Percentiles rank a stretch among this genome's conserved stretches.
Conservation (phyloP, 306 rosid species). For the Sicyos baderoa region DNA sequence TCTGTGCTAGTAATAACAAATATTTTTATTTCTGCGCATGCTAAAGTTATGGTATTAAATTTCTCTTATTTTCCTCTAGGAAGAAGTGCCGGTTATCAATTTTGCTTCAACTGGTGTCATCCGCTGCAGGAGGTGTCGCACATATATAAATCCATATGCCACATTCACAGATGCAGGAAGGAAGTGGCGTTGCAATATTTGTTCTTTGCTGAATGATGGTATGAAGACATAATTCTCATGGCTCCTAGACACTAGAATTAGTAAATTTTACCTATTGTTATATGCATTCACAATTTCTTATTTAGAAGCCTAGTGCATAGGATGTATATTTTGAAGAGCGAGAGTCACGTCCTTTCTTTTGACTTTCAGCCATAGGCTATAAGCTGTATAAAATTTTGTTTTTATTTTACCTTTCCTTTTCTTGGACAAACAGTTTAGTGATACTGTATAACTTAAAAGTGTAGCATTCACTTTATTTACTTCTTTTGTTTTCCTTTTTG, state of each 20-base stretch:
- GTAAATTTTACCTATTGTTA: constrained; percentile 1
- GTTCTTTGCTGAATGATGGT: constrained; percentile 93
- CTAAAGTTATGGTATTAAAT: constrained; percentile 20
- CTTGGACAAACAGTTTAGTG: not conserved
- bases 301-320: not conserved
- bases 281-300: not conserved
- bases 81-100: constrained; percentile 84
- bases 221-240: constrained; percentile 18
- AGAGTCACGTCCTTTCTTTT: not conserved
- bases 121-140: constrained; percentile 97
- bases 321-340: not conserved
- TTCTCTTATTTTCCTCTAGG: constrained; percentile 39
- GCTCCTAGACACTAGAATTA: not conserved
- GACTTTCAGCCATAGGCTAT: constrained; percentile 1
- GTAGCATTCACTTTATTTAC: not conserved
- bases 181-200: constrained; percentile 92
- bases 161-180: constrained; percentile 94
- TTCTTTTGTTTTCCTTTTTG: not conserved
- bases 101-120: constrained; percentile 73
- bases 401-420: constrained; percentile 13
- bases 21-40: not conserved
- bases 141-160: constrained; percentile 82
- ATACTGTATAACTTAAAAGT: not conserved
- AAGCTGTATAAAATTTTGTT: not conserved
- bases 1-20: constrained; percentile 25